These are phyloP conservation scores for Citrullus amarus DNA, from an alignment of 306 rosid species.

Conservation along the genomic window DNA sequence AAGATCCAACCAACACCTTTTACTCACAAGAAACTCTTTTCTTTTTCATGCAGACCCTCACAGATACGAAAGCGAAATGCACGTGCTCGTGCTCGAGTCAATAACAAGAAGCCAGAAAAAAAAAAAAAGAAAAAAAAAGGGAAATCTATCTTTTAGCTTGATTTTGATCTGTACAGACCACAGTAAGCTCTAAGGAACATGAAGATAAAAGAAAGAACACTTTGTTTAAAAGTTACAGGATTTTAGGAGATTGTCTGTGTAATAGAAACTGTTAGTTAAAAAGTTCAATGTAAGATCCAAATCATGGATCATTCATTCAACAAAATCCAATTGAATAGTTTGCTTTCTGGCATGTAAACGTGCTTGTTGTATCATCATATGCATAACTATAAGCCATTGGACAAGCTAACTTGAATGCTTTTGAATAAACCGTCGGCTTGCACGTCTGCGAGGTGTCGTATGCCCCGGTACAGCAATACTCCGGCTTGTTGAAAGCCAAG, in stretches of 20 bases:
- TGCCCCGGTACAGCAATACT: conserved; percentile 40
- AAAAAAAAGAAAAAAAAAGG: neutral
- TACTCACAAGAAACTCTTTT: conserved; percentile 8
- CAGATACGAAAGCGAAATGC: conserved; percentile 52
- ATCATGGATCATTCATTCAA: conserved; percentile 12
- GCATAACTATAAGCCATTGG: conserved; percentile 57
- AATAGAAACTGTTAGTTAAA: neutral
- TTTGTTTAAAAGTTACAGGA: neutral
- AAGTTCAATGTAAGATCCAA: conserved; percentile 1
- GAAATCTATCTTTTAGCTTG: conserved; percentile 11
- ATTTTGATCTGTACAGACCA: conserved; percentile 7
- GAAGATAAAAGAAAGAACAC: neutral
- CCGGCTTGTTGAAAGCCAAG: conserved; percentile 31
- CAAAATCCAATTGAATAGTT: conserved; percentile 44
- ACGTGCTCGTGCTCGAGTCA: conserved; percentile 47
- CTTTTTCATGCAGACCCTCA: conserved; percentile 45
- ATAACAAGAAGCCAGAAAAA: conserved; percentile 24
- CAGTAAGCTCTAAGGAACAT: neutral
- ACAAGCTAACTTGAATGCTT: conserved; percentile 40
- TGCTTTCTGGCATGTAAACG: conserved; percentile 43
- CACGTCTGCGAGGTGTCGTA: conserved; percentile 30
- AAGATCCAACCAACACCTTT: conserved; percentile 3
- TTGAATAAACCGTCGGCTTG: conserved; percentile 31
- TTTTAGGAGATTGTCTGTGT: conserved; percentile 1
- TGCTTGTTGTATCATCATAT: conserved; percentile 53